phyloP scores from a whole-genome alignment of 768 basidiomycete genomes.

The Rhizopogon sp. region DNA sequence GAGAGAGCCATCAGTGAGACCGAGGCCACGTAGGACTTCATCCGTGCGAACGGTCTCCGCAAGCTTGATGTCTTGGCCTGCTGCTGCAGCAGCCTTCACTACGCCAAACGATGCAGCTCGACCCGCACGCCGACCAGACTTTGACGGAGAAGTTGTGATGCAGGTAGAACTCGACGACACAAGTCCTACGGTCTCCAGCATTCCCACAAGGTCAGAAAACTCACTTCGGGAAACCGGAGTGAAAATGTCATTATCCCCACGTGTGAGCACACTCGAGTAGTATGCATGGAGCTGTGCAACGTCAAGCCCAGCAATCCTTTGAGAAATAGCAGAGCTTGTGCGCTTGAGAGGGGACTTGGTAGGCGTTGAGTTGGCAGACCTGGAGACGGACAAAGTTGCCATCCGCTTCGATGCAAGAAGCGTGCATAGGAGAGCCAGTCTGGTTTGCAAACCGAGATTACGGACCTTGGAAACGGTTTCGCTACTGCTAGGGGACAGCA shows the following conservation, averaged over 20 bases:
- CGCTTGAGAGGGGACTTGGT: conserved; percentile 50
- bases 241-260: conserved; percentile 51
- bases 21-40: conserved; percentile 69
- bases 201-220: conserved; percentile 64
- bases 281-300: conserved; percentile 58
- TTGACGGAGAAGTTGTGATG: conserved; percentile 33
- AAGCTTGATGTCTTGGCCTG: conserved; percentile 44
- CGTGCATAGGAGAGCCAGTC: conserved; percentile 60
- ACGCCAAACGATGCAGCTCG: conserved; percentile 53
- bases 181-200: conserved; percentile 73
- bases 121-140: conserved; percentile 43
- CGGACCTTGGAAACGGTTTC: conserved; percentile 65
- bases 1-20: conserved; percentile 29
- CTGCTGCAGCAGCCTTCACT: conserved; percentile 17
- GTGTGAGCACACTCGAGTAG: conserved; percentile 54
- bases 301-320: conserved; percentile 41
- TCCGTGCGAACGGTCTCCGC: conserved; percentile 60
- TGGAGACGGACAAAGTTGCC: conserved; percentile 47
- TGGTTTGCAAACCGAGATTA: conserved; percentile 68
- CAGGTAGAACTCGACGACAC: conserved; percentile 34
- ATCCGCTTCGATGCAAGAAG: conserved; percentile 61
- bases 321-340: conserved; percentile 26
- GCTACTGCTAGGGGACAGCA: conserved; percentile 34
- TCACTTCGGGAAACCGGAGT: conserved; percentile 69
- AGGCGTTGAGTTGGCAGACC: conserved; percentile 29